Percentiles rank a stretch among this genome's conserved stretches.
phyloP scores from a whole-genome alignment of 345 rosid species.

The Leavenworthia alabamica region DNA sequence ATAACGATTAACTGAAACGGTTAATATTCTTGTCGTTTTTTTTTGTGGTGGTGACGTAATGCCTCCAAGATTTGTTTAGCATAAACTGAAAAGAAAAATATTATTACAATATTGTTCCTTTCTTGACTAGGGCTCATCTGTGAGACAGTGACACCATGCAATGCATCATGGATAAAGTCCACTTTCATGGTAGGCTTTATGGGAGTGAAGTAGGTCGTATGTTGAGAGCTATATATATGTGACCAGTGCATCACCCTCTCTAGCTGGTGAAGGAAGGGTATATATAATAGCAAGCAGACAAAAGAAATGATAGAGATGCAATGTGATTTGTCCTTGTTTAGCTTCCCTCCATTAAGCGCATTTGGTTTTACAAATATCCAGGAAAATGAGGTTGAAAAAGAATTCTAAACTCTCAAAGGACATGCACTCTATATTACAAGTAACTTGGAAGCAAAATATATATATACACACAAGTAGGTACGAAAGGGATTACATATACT shows the following conservation, averaged over 20 bases:
- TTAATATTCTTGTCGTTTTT: neutral
- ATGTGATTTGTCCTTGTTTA: neutral
- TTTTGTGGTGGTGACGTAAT: neutral
- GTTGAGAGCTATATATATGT: slow-evolving; percentile 7
- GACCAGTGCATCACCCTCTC: neutral
- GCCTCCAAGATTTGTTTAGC: neutral
- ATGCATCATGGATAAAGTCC: slow-evolving; percentile 7
- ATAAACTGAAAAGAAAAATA: neutral
- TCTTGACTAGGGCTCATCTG: neutral
- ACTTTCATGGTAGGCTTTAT: slow-evolving; percentile 6
- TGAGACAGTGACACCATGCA: too few species aligned
- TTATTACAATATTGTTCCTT: neutral
- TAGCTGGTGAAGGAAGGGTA: slow-evolving; percentile 16
- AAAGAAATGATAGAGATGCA: neutral
- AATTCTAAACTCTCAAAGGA: slow-evolving; percentile 11
- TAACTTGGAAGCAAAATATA: neutral
- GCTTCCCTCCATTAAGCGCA: neutral
- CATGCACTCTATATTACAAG: slow-evolving; percentile 16
- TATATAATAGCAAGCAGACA: slow-evolving; percentile 15
- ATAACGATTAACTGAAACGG: neutral
- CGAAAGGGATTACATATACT: neutral
- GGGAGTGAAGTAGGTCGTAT: slow-evolving; percentile 14
- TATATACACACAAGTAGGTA: neutral
- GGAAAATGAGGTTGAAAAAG: neutral
- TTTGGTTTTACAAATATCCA: neutral